Evolutionary conservation across 139 green algal genomes (phyloP).

Genomic region (Closterium sp.): DNA sequence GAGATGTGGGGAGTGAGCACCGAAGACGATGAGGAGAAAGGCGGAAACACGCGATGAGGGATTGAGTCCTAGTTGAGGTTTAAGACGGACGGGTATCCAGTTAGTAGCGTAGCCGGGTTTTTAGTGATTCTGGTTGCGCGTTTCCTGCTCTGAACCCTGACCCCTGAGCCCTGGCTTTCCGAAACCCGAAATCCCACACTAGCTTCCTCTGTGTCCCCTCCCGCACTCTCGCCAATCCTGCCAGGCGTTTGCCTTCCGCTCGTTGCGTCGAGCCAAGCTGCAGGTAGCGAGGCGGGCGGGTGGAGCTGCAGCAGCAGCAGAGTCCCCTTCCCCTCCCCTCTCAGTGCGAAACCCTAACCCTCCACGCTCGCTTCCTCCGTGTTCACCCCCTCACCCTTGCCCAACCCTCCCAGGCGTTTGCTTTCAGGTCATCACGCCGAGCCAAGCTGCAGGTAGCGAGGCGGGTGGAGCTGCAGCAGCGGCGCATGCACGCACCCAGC

Average conservation of each 20-base stretch:
- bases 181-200: background rate
- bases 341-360: no score
- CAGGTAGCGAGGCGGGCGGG: background rate
- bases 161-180: background rate
- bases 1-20: no score
- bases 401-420: conserved; percentile 50
- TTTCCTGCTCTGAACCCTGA: no score
- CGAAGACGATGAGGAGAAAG: background rate
- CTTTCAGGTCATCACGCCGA: conserved; percentile 26
- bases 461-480: conserved; percentile 86
- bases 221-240: background rate
- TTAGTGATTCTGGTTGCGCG: no score
- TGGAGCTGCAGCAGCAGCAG: background rate
- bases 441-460: conserved; percentile 69
- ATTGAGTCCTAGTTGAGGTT: no score
- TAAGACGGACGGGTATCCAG: background rate
- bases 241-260: background rate
- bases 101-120: no score
- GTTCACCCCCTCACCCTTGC: background rate
- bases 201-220: no score
- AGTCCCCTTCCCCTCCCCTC: background rate
- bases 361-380: no score
- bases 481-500: conserved; percentile 72
- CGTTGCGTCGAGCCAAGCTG: background rate
- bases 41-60: background rate